Evolutionary conservation across 192 early-diverging fungal species (phyloP).

Genomic region (Dispira simplex): DNA sequence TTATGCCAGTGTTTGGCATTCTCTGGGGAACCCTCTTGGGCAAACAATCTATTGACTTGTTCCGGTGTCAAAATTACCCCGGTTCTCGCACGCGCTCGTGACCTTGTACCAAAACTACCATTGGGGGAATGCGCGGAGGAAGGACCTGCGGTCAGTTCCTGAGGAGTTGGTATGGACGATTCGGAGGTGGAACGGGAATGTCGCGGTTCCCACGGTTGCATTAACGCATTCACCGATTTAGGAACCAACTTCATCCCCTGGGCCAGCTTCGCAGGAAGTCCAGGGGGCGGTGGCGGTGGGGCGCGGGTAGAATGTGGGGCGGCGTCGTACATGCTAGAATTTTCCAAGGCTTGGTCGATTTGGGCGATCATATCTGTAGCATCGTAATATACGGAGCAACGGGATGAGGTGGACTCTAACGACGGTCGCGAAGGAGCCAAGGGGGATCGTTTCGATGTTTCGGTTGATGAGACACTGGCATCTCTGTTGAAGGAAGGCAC

Average conservation of each 20-base stretch:
- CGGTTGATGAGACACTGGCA: background rate
- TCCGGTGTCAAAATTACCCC: background rate
- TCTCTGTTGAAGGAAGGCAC: background rate
- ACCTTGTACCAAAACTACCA: background rate
- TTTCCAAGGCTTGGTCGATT: background rate
- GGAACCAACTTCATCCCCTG: background rate
- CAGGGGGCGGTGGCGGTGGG: background rate
- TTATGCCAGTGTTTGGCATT: background rate
- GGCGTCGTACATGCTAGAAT: background rate
- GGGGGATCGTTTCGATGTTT: background rate
- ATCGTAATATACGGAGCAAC: slow-evolving; percentile 5
- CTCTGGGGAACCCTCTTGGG: background rate
- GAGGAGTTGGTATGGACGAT: background rate
- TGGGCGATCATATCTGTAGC: background rate
- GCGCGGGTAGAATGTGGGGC: too few relatives aligned
- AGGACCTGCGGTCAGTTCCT: too few relatives aligned
- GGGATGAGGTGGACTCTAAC: slow-evolving; percentile 5
- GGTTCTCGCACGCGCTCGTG: background rate
- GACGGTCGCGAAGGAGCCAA: background rate
- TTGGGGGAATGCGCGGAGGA: too few relatives aligned
- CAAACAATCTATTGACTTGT: background rate
- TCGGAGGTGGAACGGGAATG: background rate
- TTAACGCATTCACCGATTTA: background rate
- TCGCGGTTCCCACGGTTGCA: background rate
- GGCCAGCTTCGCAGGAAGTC: background rate